Conservation (phyloP, 495 filamentous ascomycete genomes). For the Cairneyella variabilis region DNA sequence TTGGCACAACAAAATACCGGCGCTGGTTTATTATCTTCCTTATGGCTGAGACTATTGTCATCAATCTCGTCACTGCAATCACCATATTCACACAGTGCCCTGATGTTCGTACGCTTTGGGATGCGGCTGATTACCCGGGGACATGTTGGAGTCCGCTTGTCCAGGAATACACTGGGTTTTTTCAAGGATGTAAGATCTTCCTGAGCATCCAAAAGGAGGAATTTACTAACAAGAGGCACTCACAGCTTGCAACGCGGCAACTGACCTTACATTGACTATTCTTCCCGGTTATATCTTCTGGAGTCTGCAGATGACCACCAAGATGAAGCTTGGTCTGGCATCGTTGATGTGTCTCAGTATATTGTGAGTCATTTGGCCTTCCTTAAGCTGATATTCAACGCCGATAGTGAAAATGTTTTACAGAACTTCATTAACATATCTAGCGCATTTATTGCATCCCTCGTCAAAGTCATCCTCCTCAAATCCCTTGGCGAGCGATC, state of each 20-base stretch:
- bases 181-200: background rate
- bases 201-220: background rate
- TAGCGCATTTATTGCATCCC: background rate
- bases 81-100: background rate
- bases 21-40: background rate
- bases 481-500: background rate
- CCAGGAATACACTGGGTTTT: background rate
- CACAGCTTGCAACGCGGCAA: background rate
- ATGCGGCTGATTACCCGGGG: background rate
- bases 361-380: background rate
- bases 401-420: background rate
- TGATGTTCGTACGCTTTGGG: background rate
- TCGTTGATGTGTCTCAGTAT: background rate
- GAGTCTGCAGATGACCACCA: background rate
- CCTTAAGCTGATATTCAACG: background rate
- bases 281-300: background rate
- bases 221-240: background rate
- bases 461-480: background rate
- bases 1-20: conserved; percentile 1
- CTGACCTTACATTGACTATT: background rate
- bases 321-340: background rate
- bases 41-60: background rate
- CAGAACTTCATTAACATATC: background rate
- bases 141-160: conserved; percentile 1
- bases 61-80: background rate